Percentiles rank a stretch among this genome's conserved stretches.
phyloP scores from a whole-genome alignment of 2,329 filamentous ascomycete genomes.

The Didymosphaeria variabile region DNA sequence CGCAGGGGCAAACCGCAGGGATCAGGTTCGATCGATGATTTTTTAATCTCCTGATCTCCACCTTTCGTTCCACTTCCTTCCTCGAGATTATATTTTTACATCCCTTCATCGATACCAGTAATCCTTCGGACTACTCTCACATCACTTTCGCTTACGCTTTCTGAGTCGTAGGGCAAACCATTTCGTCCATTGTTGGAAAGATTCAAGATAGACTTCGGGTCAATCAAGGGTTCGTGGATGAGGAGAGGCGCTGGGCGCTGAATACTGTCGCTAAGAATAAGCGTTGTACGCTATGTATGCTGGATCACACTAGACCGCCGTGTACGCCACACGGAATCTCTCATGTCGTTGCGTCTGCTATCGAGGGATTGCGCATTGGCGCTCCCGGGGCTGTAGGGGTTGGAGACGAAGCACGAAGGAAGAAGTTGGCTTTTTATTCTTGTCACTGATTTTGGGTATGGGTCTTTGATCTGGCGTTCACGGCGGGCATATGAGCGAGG shows the following conservation, averaged over 20 bases:
- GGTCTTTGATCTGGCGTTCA: conserved; percentile 17
- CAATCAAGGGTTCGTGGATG: conserved; percentile 15
- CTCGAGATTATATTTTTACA: conserved; percentile 26
- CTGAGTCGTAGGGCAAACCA: conserved; percentile 32
- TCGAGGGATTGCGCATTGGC: neutral
- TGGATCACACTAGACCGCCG: neutral
- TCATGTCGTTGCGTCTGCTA: conserved; percentile 7
- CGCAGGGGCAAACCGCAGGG: conserved; percentile 36
- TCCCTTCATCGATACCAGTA: conserved; percentile 35
- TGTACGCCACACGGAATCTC: conserved; percentile 6
- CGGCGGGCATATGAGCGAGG: conserved; percentile 21
- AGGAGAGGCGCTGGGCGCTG: conserved; percentile 31
- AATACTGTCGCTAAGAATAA: neutral
- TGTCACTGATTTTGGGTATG: conserved; percentile 18
- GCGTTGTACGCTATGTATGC: conserved; percentile 12
- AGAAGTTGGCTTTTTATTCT: conserved; percentile 16
- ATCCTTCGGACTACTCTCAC: conserved; percentile 19
- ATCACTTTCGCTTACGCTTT: conserved; percentile 39
- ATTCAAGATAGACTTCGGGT: conserved; percentile 35
- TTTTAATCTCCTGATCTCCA: conserved; percentile 27
- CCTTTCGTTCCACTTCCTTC: conserved; percentile 1
- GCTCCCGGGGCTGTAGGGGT: neutral
- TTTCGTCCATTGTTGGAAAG: conserved; percentile 25
- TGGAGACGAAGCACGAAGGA: neutral
- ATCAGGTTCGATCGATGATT: conserved; percentile 55